Base-by-base conservation (phyloP, 78 protist species). In the Polysphondylium violaceum region DNA sequence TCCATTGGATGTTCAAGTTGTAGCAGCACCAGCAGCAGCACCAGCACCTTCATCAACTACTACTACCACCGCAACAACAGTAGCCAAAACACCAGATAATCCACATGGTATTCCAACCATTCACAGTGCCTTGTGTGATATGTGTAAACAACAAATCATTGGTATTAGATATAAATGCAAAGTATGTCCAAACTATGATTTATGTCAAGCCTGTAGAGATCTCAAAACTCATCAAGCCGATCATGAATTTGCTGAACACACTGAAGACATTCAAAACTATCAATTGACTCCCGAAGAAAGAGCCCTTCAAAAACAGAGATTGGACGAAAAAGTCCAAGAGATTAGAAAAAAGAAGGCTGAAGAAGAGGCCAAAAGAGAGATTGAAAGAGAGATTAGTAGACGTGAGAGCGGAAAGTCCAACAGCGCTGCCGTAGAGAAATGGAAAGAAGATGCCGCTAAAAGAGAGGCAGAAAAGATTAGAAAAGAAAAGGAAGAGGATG, bases 151-250 rank as follows among this genome's bases (percentile, higher is more conserved):
- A 55, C 90, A 81, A 58, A 92, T 92, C 36, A 55, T 81, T 38
- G 95, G 95, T 7, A 83, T 38, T 33, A 68, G 95, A 53, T 92
- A 68, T 63, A 92, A 92, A 60, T 92, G 95, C 51, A 67, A 78
- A 1, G 61, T 50, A 11, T 92, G 95, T 59, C 92, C 92, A 53
- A 68, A 92, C 74, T 92, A 74, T 61, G 95, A 92, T 31, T 25
- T 92, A 11, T 92, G 95, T 38, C 85, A 74, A 43, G 33, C 2
- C 0, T 92, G 95, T 55, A 74, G 67, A 50, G 94, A 71, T 16
- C 19, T 64, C 3, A 51, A 25, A 7, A 72, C 58, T 51, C 94
- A 89, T 53, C 67, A 35, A 1, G 63, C 73, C 9, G 73, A 77
- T 31, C 94, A 89, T 44, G 88, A 89, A 40, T 77, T 76, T 44